Conservation (phyloP, 768 basidiomycete genomes). For the Tubosaeta sp. region DNA sequence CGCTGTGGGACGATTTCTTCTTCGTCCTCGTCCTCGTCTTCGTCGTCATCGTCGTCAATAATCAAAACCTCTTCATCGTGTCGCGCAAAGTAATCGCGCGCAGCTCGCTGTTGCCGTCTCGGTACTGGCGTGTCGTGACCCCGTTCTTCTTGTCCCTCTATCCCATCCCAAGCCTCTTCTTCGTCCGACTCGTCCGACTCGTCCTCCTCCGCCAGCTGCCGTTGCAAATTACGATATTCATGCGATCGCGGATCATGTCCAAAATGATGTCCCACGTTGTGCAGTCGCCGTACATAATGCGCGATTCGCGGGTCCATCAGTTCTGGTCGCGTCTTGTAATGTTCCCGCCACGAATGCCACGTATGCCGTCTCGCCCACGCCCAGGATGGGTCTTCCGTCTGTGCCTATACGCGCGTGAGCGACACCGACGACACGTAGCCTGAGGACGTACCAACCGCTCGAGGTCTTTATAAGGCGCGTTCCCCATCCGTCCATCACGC, state of each 20-base stretch:
- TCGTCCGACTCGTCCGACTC: not conserved
- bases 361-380: conserved; percentile 41
- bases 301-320: conserved; percentile 42
- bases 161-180: conserved; percentile 2
- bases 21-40: not conserved
- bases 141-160: not conserved
- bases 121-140: not conserved
- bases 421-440: not conserved
- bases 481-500: conserved; percentile 44
- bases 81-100: not conserved
- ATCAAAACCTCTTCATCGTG: not conserved
- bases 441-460: conserved; percentile 39
- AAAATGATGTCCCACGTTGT: conserved; percentile 12
- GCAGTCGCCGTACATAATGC: conserved; percentile 20
- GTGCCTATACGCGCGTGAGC: conserved; percentile 14
- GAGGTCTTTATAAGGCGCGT: conserved; percentile 41
- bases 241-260: conserved; percentile 25
- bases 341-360: conserved; percentile 61
- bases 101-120: not conserved
- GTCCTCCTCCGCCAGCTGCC: conserved; percentile 4
- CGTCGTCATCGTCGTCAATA: conserved; percentile 2
- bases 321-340: conserved; percentile 44
- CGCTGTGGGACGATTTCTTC: not conserved
- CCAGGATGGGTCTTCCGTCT: conserved; percentile 36
- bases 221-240: not conserved